Evolutionary conservation across 2,329 filamentous ascomycete species (phyloP).

Genomic region (Didymella sp.): DNA sequence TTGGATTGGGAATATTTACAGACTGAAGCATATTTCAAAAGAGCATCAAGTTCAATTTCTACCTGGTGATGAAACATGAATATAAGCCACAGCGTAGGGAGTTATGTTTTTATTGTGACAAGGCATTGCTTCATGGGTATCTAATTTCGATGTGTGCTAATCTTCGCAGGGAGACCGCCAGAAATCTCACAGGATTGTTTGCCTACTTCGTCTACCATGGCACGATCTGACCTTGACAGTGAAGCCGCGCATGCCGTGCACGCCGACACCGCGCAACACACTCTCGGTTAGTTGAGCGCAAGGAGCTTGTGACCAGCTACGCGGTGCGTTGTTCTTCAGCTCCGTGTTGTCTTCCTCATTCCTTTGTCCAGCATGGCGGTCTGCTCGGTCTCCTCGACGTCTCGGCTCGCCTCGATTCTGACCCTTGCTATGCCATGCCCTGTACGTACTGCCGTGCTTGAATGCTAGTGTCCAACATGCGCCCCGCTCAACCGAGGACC

Average conservation of each 20-base stretch:
- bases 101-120: too few relatives aligned
- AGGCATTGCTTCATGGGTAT: too few relatives aligned
- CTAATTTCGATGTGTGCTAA: not conserved
- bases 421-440: not conserved
- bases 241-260: not conserved
- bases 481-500: conserved; percentile 41
- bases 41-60: too few relatives aligned
- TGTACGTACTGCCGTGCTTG: not conserved
- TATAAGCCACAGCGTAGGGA: too few relatives aligned
- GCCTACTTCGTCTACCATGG: not conserved
- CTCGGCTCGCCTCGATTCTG: too few relatives aligned
- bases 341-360: not conserved
- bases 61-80: too few relatives aligned
- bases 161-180: not conserved
- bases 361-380: not conserved
- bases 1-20: too few relatives aligned
- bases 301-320: not conserved
- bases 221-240: not conserved
- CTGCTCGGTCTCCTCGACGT: not conserved
- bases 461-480: not conserved
- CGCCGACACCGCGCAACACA: too few relatives aligned
- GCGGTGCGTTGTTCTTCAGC: not conserved
- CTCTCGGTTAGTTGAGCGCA: too few relatives aligned
- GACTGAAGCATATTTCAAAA: too few relatives aligned
- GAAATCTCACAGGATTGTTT: not conserved